Evolutionary conservation across 352 stramenopile species (phyloP), one percentile per base, ranked within the genome.

Genomic region (Globisporangium paroecandrum): DNA sequence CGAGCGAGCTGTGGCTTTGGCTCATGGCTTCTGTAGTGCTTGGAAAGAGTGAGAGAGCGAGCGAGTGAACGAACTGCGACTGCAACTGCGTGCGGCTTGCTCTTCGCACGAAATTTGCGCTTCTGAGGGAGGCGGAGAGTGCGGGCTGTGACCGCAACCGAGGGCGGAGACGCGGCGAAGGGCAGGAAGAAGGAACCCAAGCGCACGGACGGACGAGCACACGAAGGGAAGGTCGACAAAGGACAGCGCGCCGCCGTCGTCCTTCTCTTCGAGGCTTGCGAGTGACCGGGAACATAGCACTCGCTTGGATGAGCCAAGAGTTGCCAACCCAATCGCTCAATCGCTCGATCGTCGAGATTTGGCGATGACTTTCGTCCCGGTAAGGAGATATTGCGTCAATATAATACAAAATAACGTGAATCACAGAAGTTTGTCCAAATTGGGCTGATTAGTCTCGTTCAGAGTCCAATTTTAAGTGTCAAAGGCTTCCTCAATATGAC

Each of bases 91-190:
- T 27, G 56, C 8, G 56, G 20, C 56, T 61, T 61, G 56, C 56
- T 22, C 56, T 47, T 61, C 56, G 56, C 20, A 29, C 18, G 32
- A 61, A 61, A 47, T 29, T 49, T 61, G 56, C 32, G 56, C 20
- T 25, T 61, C 32, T 61, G 56, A 60, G 27, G 25, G 20, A 60
- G 25, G 13, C 8, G n/a, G 25, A 54, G 18, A 6, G 46, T 1
- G 46, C 43, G 13, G 12, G 4, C 12, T 7, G 46, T 13, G 46
- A 54, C 18, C 8, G 53, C 53, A 15, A 9, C 12, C 1, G 36
- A 46, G 12, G 54, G 25, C 27, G 38, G 4, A 15, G 29, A 36
- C 15, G 43, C 18, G 15, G 15, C 43, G 43, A 43, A 13, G 36
- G 10, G 36, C 7, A 38, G 38, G 13, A 6, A 9, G 43, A 24